Evolutionary conservation across 805 yeast genomes (phyloP), one percentile per base, ranked within the genome.

Genomic region (Candida tibetensis): DNA sequence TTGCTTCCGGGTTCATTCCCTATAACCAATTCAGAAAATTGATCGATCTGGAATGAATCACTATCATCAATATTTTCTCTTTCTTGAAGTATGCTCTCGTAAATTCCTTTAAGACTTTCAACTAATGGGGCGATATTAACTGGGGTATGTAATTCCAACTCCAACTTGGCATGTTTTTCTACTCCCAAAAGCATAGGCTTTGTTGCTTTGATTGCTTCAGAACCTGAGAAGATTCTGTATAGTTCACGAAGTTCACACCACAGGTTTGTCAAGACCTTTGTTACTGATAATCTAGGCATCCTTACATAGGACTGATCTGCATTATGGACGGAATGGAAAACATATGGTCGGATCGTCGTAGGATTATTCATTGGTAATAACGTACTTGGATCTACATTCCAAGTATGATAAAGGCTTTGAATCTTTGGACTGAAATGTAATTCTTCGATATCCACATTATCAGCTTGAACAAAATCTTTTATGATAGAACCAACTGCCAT

Each of bases 191-290:
- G 39, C 67, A 82, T 71, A 2, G 72, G 68, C 2, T 43, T 47
- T 4, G 72, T 72, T 16, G 57, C 57, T 22, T 48, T 38, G 29
- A 42, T 29, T 2, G 49, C 49, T 2, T 55, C 58, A 4, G 71
- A 60, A 15, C 70, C 69, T 0, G 81, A 61, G 47, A 74, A 83
- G 0, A 78, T 52, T 17, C 70, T 67, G 52, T 77, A 84, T 41
- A 72, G 68, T 14, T 63, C 68, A 28, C 78, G 61, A 32, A 84
- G 58, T 55, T 85, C 91, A 63, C 93, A 85, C 85, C 88, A 84
- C 12, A 70, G 58, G 22, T 73, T 66, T 0, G 82, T 75, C 8
- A 81, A 57, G 6, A 85, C 53, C 38, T 69, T 73, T 0, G 90
- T 81, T 3, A 83, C 88, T 1, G 80, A 73, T 12, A 80, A 53